Evolutionary conservation across 2,329 filamentous ascomycete genomes (phyloP).

Genomic region (Botryotinia narcissicola): DNA sequence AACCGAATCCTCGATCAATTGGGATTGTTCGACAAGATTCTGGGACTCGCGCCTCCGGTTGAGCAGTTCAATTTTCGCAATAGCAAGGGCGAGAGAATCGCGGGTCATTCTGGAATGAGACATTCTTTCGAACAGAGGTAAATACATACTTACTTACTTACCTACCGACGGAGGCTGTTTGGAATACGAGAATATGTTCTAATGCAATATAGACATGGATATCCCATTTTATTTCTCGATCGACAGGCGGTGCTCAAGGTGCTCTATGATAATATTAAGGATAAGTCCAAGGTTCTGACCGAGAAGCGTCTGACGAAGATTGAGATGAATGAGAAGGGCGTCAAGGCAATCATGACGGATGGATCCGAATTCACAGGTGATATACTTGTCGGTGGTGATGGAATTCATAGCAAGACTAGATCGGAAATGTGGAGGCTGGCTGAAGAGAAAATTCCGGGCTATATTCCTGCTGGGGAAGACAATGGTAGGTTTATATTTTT

Average conservation of each 20-base stretch:
- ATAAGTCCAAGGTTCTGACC: conserved; percentile 21
- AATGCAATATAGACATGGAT: conserved; percentile 18
- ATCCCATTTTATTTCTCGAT: conserved; percentile 35
- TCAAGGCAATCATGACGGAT: conserved; percentile 17
- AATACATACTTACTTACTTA: background rate
- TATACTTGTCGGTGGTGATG: conserved; percentile 23
- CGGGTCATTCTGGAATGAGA: conserved; percentile 7
- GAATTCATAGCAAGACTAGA: conserved; percentile 28
- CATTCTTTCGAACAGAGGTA: conserved; percentile 6
- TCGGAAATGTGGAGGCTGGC: conserved; percentile 35
- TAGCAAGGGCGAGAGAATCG: background rate
- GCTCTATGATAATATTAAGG: conserved; percentile 34
- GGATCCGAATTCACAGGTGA: conserved; percentile 18
- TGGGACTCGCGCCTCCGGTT: conserved; percentile 12
- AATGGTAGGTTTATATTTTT: conserved; percentile 14
- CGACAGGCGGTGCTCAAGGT: conserved; percentile 39
- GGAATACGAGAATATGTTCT: background rate
- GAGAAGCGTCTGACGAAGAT: conserved; percentile 18
- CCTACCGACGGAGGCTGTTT: too few relatives aligned
- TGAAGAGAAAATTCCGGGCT: conserved; percentile 24
- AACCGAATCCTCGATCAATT: conserved; percentile 51
- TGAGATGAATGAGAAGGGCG: conserved; percentile 12
- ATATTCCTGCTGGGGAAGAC: conserved; percentile 12
- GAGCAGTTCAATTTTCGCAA: conserved; percentile 9
- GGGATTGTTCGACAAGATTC: conserved; percentile 37